These are phyloP conservation scores for Dorcoceras hygrometricum DNA, from an alignment of 257 asterid species.

Conservation along the genomic window DNA sequence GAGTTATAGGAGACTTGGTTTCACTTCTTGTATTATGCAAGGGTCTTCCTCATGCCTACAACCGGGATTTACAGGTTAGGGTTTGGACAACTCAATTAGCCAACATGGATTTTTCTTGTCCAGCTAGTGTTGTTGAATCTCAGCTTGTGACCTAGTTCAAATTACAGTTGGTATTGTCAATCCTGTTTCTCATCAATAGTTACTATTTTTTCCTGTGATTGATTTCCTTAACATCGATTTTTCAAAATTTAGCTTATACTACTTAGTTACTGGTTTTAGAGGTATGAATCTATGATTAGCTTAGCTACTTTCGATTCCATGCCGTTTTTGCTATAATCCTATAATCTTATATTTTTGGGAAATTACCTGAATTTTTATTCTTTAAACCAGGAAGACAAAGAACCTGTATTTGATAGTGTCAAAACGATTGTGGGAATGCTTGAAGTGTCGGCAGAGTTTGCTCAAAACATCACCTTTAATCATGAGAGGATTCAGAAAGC, in stretches of 20 bases:
- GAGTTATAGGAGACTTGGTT: conserved; percentile 92
- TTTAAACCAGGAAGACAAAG: conserved; percentile 83
- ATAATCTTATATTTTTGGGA: neutral
- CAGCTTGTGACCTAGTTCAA: neutral
- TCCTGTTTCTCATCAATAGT: conserved; percentile 1
- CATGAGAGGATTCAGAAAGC: conserved; percentile 60
- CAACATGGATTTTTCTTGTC: conserved; percentile 1
- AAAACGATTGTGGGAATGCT: conserved; percentile 91
- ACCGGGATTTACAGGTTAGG: conserved; percentile 90
- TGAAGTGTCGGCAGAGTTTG: conserved; percentile 94
- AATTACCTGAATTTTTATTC: conserved; percentile 8
- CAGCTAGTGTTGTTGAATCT: conserved; percentile 6
- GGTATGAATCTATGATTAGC: no score
- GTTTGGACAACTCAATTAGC: neutral
- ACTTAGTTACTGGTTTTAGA: neutral
- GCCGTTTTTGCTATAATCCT: neutral
- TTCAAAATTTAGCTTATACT: no score
- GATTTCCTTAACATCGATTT: neutral
- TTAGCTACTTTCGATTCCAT: conserved; percentile 3
- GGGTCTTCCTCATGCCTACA: conserved; percentile 99
- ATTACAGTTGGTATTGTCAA: no score
- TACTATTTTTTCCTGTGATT: neutral
- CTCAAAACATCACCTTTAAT: conserved; percentile 74
- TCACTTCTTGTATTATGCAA: conserved; percentile 95
- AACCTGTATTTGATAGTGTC: conserved; percentile 93